Evolutionary conservation across 2,329 filamentous ascomycete genomes (phyloP).

Genomic region (Sarocladiaceae sp.): DNA sequence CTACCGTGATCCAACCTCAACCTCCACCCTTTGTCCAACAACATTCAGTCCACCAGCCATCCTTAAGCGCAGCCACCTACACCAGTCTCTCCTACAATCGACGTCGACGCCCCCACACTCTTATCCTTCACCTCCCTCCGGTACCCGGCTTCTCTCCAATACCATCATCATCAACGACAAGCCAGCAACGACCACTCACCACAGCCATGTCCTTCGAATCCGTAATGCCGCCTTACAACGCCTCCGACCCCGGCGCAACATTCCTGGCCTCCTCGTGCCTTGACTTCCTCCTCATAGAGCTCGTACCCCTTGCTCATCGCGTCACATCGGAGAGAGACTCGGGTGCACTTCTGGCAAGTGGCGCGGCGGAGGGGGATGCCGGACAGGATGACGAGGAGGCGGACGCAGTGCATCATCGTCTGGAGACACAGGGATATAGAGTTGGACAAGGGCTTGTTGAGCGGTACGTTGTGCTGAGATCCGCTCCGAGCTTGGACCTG

Average conservation of each 20-base stretch:
- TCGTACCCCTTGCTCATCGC: slow-evolving; percentile 89
- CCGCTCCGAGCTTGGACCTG: not conserved
- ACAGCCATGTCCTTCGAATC: slow-evolving; percentile 65
- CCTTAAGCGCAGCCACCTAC: too few relatives aligned
- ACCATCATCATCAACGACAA: not conserved
- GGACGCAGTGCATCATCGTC: slow-evolving; percentile 76
- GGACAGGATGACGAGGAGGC: slow-evolving; percentile 65
- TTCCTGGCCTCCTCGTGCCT: slow-evolving; percentile 81
- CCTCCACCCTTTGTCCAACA: too few relatives aligned
- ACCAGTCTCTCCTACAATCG: not conserved
- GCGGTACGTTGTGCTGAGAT: slow-evolving; percentile 48
- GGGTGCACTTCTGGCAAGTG: not conserved
- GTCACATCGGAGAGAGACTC: slow-evolving; percentile 57
- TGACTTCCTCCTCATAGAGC: slow-evolving; percentile 91
- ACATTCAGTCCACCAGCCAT: too few relatives aligned
- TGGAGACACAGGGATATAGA: slow-evolving; percentile 82
- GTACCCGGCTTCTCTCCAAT: not conserved
- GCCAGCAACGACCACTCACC: not conserved
- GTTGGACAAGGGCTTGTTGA: slow-evolving; percentile 91
- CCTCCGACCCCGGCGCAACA: slow-evolving; percentile 65
- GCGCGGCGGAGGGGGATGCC: not conserved
- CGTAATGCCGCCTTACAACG: slow-evolving; percentile 61
- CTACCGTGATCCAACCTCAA: too few relatives aligned
- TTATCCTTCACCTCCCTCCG: not conserved
- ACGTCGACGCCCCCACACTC: slow-evolving; percentile 5